phyloP scores from a whole-genome alignment of 2,329 filamentous ascomycete genomes.

The Graphium sp. region DNA sequence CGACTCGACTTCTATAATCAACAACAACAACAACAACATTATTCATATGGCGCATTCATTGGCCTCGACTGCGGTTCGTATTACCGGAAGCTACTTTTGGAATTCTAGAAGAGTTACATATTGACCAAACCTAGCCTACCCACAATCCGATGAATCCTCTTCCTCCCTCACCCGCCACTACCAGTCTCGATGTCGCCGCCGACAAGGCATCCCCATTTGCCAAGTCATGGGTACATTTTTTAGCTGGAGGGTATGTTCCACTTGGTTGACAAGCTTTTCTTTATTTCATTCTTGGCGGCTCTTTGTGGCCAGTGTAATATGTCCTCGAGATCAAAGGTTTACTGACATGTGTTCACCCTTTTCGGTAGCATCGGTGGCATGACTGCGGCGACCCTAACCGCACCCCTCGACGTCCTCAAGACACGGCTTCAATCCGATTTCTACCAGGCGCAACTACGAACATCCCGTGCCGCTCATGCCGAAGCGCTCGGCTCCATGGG shows the following conservation, averaged over 20 bases:
- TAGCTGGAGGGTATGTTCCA: conserved; percentile 64
- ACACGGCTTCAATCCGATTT: conserved; percentile 89
- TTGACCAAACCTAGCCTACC: no score
- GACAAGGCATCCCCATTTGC: conserved; percentile 30
- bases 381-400: conserved; percentile 82
- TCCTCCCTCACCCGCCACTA: no score
- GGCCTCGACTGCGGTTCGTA: no score
- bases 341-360: conserved; percentile 6
- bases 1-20: no score
- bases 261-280: background rate
- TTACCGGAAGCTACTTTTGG: no score
- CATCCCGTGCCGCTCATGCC: conserved; percentile 44
- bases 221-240: conserved; percentile 82
- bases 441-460: conserved; percentile 63
- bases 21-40: no score
- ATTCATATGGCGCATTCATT: no score
- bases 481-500: conserved; percentile 35
- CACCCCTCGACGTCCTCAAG: conserved; percentile 84
- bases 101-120: no score
- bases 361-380: conserved; percentile 61
- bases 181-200: no score
- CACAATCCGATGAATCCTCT: no score
- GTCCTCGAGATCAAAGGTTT: background rate
- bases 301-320: background rate
- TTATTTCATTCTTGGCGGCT: conserved; percentile 3